These are phyloP conservation scores for Paramecium tetraurelia DNA, from an alignment of 73 alveolate genomes.

Conservation along the genomic window DNA sequence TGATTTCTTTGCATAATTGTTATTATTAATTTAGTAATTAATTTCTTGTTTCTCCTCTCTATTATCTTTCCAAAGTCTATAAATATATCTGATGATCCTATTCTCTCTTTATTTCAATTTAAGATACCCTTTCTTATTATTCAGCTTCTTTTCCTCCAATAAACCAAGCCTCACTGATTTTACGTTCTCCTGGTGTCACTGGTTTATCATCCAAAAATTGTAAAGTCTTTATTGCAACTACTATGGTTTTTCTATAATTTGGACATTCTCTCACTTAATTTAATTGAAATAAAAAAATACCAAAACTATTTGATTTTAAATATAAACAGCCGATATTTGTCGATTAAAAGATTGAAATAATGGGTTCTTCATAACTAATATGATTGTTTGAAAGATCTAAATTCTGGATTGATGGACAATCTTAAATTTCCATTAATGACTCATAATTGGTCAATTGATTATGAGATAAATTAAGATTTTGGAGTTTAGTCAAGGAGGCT, in stretches of 20 bases:
- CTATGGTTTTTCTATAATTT: constrained; percentile 77
- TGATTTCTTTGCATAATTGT: background rate
- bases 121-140: constrained; percentile 77
- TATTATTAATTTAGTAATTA: background rate
- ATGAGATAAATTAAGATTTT: constrained; percentile 58
- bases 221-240: constrained; percentile 66
- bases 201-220: constrained; percentile 95
- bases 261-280: constrained; percentile 76
- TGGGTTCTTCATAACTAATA: constrained; percentile 33
- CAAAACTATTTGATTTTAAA: constrained; percentile 83
- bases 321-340: constrained; percentile 85
- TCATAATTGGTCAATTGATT: constrained; percentile 53
- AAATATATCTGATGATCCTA: background rate
- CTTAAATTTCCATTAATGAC: constrained; percentile 74
- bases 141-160: constrained; percentile 94
- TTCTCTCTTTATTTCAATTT: background rate
- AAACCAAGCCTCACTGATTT: constrained; percentile 90
- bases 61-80: background rate
- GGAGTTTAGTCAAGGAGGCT: constrained; percentile 2
- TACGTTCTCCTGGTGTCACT: constrained; percentile 89
- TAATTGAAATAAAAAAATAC: background rate
- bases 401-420: constrained; percentile 77
- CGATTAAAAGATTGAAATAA: constrained; percentile 74
- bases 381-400: constrained; percentile 88
- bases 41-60: background rate